Evolutionary conservation across 2,329 filamentous ascomycete species (phyloP), one percentile per base, ranked within the genome.

Genomic region (Aspergillus sp.): DNA sequence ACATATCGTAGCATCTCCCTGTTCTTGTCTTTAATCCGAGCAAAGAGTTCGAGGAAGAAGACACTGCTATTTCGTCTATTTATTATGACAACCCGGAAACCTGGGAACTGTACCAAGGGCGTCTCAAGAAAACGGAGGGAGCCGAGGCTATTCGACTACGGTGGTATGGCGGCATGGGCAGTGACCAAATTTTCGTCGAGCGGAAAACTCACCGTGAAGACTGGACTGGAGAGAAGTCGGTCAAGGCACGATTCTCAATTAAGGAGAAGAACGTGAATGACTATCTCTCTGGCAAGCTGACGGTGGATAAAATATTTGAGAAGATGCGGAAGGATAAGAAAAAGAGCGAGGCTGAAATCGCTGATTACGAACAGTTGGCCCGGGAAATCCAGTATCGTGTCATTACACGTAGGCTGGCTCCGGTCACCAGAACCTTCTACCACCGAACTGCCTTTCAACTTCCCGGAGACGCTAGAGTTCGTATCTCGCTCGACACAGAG

Each of bases 181-280:
- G 82, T 53, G 93, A 98, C 71, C 95, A 91, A 54, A 96, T 98
- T 57, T 99, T 98, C 70, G 89, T 99, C 22, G 95, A 99, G 80
- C 86, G 95, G 61, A 99, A 99, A 79, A 99, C 95, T 1, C 95
- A 99, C 79, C 89, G 95, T 40, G 95, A 99, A 75, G 95, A 99
- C 74, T 99, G 95, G 95, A 99, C 95, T 0, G 95, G 95, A 58
- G 95, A 99, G 75, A 96, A 98, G 79, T 98, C 93, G 2, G 95
- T 99, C 77, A 99, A 99, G 80, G 93, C 95, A 44, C 89, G 95
- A 44, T 99, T 99, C 71, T 84, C 90, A 8, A 82, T 95, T 63
- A 98, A 99, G 80, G 95, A 99, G 79, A 99, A 99, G 83, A 90
- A 97, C 62, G 89, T 99, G 70, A 98, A 98, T 70, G 84, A 91